Percentiles rank a stretch among this genome's conserved stretches.
These are phyloP conservation scores for Penicillium corylophilum DNA, from an alignment of 2,329 filamentous ascomycete species.

Conservation along the genomic window DNA sequence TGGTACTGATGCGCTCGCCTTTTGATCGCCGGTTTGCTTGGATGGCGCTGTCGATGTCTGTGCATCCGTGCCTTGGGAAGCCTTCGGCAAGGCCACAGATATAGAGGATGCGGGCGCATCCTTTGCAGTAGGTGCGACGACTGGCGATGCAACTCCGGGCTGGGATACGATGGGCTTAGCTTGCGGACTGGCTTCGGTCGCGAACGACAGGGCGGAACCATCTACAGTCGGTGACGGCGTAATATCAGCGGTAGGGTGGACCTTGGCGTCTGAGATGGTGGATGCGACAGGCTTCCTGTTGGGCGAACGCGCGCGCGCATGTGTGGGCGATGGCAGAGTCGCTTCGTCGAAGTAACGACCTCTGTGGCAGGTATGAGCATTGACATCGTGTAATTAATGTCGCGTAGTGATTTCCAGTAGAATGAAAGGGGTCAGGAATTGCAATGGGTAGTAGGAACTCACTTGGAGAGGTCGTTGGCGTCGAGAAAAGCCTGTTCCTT, in stretches of 20 bases:
- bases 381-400: slow-evolving; percentile 2
- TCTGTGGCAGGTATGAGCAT: slow-evolving; percentile 40
- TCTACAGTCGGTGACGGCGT: slow-evolving; percentile 18
- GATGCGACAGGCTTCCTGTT: slow-evolving; percentile 32
- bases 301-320: slow-evolving; percentile 23
- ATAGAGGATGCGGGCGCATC: slow-evolving; percentile 10
- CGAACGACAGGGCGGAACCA: slow-evolving; percentile 10
- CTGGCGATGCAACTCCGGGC: slow-evolving; percentile 5
- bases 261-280: slow-evolving; percentile 24
- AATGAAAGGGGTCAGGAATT: neutral
- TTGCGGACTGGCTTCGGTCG: slow-evolving; percentile 9
- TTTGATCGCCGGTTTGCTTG: slow-evolving; percentile 42
- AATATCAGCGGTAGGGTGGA: slow-evolving; percentile 38
- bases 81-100: slow-evolving; percentile 10
- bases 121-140: slow-evolving; percentile 9
- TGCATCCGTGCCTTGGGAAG: slow-evolving; percentile 9
- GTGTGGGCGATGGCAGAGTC: slow-evolving; percentile 48
- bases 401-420: neutral
- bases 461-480: slow-evolving; percentile 59
- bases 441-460: slow-evolving; percentile 33
- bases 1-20: slow-evolving; percentile 14
- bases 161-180: slow-evolving; percentile 1
- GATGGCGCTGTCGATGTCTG: slow-evolving; percentile 40
- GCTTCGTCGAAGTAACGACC: slow-evolving; percentile 58
- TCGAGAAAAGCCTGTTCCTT: slow-evolving; percentile 56